Evolutionary conservation across 805 yeast species (phyloP), one percentile per base, ranked within the genome.

Genomic region (Ogataea zsoltii): DNA sequence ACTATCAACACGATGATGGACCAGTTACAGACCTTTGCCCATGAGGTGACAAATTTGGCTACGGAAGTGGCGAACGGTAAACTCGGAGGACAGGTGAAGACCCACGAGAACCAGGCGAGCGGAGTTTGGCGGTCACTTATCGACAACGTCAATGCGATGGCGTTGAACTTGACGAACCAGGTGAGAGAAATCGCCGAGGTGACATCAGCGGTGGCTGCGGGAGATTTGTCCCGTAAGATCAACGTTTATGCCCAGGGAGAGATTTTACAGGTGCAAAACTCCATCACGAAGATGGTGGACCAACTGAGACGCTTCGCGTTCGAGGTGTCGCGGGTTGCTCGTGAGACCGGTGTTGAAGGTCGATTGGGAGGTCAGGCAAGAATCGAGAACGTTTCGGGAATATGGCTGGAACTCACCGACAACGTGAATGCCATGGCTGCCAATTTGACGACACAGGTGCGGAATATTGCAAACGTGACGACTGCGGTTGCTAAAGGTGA

Each of bases 191-290:
- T 88, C 49, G 94, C 95, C 18, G 95, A 87, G 56, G 96, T 88
- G 29, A 88, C 95, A 5, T 74, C 91, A 16, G 95, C 95, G 1
- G 96, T 88, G 10, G 96, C 96, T 5, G 76, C 81, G 48, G 96
- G 96, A 57, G 96, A 88, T 63, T 70, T 88, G 54, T 82, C 90
- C 0, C 71, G 90, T 41, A 87, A 88, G 60, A 88, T 88, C 60
- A 86, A 86, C 62, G 96, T 88, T 12, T 92, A 88, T 65, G 96
- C 96, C 7, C 96, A 88, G 63, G 96, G 96, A 38, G 96, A 88
- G 67, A 88, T 88, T 51, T 71, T 86, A 46, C 92, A 85, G 56
- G 74, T 88, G 50, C 96, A 88, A 63, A 85, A 85, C 70, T 88
- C 95, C 7, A 88, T 88, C 58, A 88, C 88, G 61, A 80, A 90